Conservation (phyloP, 2,329 filamentous ascomycete genomes). For the Capronia epimyces region DNA sequence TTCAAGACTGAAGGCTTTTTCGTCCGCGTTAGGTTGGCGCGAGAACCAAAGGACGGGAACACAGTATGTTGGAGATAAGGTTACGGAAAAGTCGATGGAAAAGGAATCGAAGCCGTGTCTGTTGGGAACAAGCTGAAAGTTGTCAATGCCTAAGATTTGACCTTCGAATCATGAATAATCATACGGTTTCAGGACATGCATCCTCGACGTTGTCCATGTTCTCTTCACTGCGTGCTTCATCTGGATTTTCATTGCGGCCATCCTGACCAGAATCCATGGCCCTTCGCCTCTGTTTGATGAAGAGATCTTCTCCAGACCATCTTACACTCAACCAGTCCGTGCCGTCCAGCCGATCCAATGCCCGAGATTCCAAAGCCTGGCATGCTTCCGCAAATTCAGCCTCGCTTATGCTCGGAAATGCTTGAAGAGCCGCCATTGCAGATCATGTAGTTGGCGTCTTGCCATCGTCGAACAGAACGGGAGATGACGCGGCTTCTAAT, state of each 20-base stretch:
- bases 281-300: constrained; percentile 18
- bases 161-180: neutral
- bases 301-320: constrained; percentile 21
- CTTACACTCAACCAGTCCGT: constrained; percentile 25
- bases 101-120: constrained; percentile 5
- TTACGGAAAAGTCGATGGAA: constrained; percentile 43
- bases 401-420: constrained; percentile 56
- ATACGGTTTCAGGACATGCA: neutral
- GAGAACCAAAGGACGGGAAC: constrained; percentile 73
- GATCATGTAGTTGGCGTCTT: neutral
- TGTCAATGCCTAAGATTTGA: neutral
- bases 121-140: neutral
- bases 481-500: too few species aligned
- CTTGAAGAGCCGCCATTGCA: constrained; percentile 25
- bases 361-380: constrained; percentile 48
- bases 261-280: constrained; percentile 7
- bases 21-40: constrained; percentile 53
- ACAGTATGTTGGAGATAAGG: constrained; percentile 68
- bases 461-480: neutral
- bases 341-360: constrained; percentile 13
- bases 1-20: constrained; percentile 58
- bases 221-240: constrained; percentile 2
- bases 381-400: constrained; percentile 63
- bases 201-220: neutral
- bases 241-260: neutral